phyloP scores from a whole-genome alignment of 441 rosid genomes.

The Theobroma grandiflorum region DNA sequence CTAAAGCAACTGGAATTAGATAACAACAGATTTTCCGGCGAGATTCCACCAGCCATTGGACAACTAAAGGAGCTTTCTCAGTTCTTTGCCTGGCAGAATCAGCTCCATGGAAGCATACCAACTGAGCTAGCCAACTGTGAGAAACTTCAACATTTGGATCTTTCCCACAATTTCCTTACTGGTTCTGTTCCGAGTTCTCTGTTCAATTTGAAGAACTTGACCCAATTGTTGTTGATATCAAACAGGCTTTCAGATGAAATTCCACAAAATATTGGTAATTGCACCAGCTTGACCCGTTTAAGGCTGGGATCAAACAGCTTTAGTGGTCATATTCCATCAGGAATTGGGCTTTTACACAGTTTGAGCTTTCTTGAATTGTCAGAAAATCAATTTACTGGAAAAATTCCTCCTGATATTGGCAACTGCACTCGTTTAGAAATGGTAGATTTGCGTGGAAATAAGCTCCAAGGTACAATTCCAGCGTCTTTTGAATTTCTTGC shows the following conservation, averaged over 20 bases:
- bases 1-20: slow-evolving; percentile 75
- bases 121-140: slow-evolving; percentile 58
- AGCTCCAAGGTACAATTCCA: slow-evolving; percentile 60
- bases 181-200: slow-evolving; percentile 69
- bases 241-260: slow-evolving; percentile 64
- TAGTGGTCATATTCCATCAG: slow-evolving; percentile 58
- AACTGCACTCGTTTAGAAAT: slow-evolving; percentile 67
- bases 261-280: slow-evolving; percentile 63
- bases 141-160: slow-evolving; percentile 71
- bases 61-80: slow-evolving; percentile 60
- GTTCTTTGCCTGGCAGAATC: slow-evolving; percentile 81
- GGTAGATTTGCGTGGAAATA: slow-evolving; percentile 67
- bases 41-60: slow-evolving; percentile 64
- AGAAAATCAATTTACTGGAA: slow-evolving; percentile 58
- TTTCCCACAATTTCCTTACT: slow-evolving; percentile 67
- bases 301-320: slow-evolving; percentile 69
- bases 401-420: slow-evolving; percentile 64
- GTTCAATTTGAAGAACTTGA: slow-evolving; percentile 65
- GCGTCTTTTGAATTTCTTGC: slow-evolving; percentile 53
- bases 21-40: slow-evolving; percentile 60
- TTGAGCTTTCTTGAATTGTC: slow-evolving; percentile 77
- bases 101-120: slow-evolving; percentile 67
- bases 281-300: slow-evolving; percentile 63
- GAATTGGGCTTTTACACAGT: slow-evolving; percentile 51
- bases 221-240: slow-evolving; percentile 67